These are phyloP conservation scores for Rheum nobile DNA, from an alignment of 148 eudicot species.

Conservation along the genomic window DNA sequence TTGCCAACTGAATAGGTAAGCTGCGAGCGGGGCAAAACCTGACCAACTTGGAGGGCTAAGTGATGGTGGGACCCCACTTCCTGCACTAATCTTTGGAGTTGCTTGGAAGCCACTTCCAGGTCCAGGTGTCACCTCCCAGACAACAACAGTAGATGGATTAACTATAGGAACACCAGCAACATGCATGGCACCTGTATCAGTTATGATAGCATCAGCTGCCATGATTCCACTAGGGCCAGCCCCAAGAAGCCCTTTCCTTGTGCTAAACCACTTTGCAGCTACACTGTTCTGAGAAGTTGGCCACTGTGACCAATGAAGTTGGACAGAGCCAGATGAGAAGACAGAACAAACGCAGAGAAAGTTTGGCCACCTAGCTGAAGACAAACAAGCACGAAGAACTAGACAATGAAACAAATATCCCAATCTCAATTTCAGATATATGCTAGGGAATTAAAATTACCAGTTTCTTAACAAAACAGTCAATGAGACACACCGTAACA, in stretches of 20 bases:
- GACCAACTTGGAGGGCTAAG: constrained; percentile 83
- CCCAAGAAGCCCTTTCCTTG: constrained; percentile 95
- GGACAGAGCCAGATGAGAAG: constrained; percentile 94
- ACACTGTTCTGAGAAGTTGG: constrained; percentile 58
- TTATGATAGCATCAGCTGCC: constrained; percentile 98
- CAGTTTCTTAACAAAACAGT: not conserved
- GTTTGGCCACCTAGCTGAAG: constrained; percentile 98
- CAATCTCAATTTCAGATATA: not conserved
- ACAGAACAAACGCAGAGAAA: constrained; percentile 94
- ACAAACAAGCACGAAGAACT: constrained; percentile 11
- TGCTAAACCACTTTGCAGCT: constrained; percentile 80
- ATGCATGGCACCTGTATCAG: constrained; percentile 95
- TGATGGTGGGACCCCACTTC: constrained; percentile 68
- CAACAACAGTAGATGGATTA: constrained; percentile 95
- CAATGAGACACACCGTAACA: not conserved
- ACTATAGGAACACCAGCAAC: constrained; percentile 99
- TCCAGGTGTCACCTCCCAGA: constrained; percentile 99
- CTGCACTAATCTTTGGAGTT: constrained; percentile 52
- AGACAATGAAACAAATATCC: not conserved
- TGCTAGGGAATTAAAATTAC: not conserved
- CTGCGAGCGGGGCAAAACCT: constrained; percentile 91
- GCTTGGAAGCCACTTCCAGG: constrained; percentile 91
- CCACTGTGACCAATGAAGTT: constrained; percentile 97
- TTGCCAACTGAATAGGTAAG: constrained; percentile 88
- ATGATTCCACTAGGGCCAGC: constrained; percentile 99